phyloP scores from a whole-genome alignment of 257 asterid genomes.

The Nicotiana tomentosiformis region DNA sequence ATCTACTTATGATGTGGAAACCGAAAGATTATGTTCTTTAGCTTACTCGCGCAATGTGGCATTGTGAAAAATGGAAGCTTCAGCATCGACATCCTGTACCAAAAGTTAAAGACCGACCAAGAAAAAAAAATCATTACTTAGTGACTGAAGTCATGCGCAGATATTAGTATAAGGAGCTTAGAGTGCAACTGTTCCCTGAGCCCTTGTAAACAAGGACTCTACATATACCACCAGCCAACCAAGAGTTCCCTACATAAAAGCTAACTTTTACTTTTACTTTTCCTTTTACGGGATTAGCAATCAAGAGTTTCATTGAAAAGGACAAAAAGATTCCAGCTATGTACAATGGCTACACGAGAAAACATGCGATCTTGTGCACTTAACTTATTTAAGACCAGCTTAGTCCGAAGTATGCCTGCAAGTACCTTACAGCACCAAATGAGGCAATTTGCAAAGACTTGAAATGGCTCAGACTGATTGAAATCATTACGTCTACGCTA shows the following conservation, averaged over 20 bases:
- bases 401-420: background rate
- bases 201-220: background rate
- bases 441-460: background rate
- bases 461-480: background rate
- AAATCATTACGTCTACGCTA: background rate
- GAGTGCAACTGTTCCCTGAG: background rate
- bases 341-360: background rate
- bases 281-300: background rate
- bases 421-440: background rate
- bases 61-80: conserved; percentile 81
- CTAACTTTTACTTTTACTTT: background rate
- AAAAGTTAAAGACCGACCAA: conserved; percentile 17
- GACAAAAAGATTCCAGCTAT: background rate
- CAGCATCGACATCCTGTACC: conserved; percentile 92
- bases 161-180: background rate
- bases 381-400: background rate
- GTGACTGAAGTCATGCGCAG: background rate
- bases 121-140: background rate
- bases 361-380: background rate
- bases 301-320: background rate
- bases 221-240: conserved; percentile 2
- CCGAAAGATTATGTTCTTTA: conserved; percentile 4
- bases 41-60: conserved; percentile 90
- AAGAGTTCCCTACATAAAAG: background rate
- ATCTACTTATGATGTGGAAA: background rate